Conservation (phyloP, 1,284 basidiomycete species). For the Bjerkandera adusta region DNA sequence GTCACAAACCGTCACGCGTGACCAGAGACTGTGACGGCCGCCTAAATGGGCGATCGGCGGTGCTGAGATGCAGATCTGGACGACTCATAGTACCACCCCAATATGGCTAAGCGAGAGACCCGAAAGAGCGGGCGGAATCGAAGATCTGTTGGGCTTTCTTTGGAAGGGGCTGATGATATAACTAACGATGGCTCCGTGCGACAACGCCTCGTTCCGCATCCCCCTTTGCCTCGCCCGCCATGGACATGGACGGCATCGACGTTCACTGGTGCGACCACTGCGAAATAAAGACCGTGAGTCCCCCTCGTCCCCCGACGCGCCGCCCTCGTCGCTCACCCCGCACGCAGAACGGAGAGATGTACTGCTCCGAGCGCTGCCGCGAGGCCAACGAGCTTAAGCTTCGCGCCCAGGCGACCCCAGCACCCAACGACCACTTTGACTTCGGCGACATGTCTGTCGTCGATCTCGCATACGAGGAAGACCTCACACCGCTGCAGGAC, state of each 20-base stretch:
- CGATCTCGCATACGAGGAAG: conserved; percentile 44
- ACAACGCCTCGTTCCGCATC: conserved; percentile 9
- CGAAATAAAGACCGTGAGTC: conserved; percentile 7
- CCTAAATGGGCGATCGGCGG: too few relatives aligned
- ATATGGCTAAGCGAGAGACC: too few relatives aligned
- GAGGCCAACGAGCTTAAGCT: neutral
- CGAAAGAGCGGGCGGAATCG: too few relatives aligned
- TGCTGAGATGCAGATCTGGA: too few relatives aligned
- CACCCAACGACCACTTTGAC: conserved; percentile 5
- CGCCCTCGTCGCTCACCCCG: conserved; percentile 12
- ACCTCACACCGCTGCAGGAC: conserved; percentile 26
- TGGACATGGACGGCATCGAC: conserved; percentile 12
- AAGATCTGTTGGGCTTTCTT: too few relatives aligned
- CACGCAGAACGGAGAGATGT: conserved; percentile 6
- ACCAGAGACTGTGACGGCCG: too few relatives aligned
- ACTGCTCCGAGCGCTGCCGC: conserved; percentile 6
- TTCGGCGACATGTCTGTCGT: conserved; percentile 18
- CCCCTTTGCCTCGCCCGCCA: conserved; percentile 8
- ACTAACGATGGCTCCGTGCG: too few relatives aligned
- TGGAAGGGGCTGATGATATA: too few relatives aligned
- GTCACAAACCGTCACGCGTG: too few relatives aligned
- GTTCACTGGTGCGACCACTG: conserved; percentile 9
- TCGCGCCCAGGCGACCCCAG: conserved; percentile 5
- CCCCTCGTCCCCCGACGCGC: neutral
- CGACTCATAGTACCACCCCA: too few relatives aligned